These are phyloP conservation scores for Nyssa sinensis DNA, from an alignment of 148 eudicot genomes.

Conservation along the genomic window DNA sequence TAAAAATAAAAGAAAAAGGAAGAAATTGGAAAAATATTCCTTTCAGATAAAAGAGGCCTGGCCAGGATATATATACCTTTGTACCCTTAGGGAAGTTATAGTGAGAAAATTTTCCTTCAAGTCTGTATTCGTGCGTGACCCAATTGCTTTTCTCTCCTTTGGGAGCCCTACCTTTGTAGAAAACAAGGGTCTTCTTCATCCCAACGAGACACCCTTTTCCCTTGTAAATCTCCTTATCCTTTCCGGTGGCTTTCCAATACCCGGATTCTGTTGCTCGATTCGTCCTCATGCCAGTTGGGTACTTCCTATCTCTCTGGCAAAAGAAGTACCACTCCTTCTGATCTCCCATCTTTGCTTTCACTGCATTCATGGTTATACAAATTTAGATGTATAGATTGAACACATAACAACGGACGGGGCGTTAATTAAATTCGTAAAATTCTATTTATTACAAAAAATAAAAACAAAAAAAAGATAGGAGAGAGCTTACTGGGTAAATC, in stretches of 20 bases:
- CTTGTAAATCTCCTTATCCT: constrained; percentile 53
- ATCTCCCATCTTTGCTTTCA: constrained; percentile 61
- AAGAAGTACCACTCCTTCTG: constrained; percentile 54
- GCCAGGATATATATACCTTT: constrained; percentile 23
- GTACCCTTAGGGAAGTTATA: constrained; percentile 35
- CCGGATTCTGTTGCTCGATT: constrained; percentile 54
- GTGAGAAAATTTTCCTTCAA: constrained; percentile 45
- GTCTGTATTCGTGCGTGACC: constrained; percentile 64
- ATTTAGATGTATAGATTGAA: not conserved
- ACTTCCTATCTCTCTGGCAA: constrained; percentile 50
- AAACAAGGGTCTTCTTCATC: constrained; percentile 60
- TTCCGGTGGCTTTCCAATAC: constrained; percentile 65
- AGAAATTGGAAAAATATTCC: not conserved
- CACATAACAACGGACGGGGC: too few species aligned
- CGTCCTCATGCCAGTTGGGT: constrained; percentile 59
- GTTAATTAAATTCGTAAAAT: too few species aligned
- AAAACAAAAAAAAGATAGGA: not conserved
- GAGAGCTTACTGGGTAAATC: constrained; percentile 37
- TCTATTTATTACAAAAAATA: not conserved
- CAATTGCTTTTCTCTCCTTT: constrained; percentile 60
- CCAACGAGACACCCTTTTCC: constrained; percentile 33
- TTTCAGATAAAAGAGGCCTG: not conserved
- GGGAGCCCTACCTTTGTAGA: constrained; percentile 63
- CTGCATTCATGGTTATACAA: constrained; percentile 10
- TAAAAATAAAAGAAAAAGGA: not conserved